Percentiles rank a stretch among this genome's conserved stretches.
These are phyloP conservation scores for Irpex lacteus DNA, from an alignment of 1,284 basidiomycete species.

Conservation along the genomic window DNA sequence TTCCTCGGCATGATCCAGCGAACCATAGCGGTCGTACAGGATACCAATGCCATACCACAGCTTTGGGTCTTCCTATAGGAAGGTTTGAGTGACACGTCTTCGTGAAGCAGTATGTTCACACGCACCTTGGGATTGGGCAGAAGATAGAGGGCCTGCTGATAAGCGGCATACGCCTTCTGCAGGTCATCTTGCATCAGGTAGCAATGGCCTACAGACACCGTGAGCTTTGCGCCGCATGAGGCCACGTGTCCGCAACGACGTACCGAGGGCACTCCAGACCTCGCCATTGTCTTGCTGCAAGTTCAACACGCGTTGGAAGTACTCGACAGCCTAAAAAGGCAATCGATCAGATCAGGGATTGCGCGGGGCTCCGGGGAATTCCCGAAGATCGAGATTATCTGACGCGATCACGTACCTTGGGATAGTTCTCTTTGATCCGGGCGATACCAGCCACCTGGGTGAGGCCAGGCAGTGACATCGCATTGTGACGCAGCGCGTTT, in stretches of 20 bases:
- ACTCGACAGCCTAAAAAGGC: slow-evolving; percentile 81
- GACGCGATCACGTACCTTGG: slow-evolving; percentile 56
- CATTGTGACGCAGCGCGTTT: slow-evolving; percentile 89
- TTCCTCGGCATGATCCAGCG: slow-evolving; percentile 97
- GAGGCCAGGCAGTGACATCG: slow-evolving; percentile 82
- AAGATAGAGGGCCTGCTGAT: slow-evolving; percentile 96
- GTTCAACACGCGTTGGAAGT: slow-evolving; percentile 87
- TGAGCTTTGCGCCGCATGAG: slow-evolving; percentile 18
- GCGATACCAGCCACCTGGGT: slow-evolving; percentile 90
- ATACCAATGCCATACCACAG: slow-evolving; percentile 99
- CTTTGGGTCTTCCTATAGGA: slow-evolving; percentile 84
- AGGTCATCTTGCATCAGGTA: slow-evolving; percentile 99
- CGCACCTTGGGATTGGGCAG: slow-evolving; percentile 90
- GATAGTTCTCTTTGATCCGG: slow-evolving; percentile 85
- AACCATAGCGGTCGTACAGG: slow-evolving; percentile 97
- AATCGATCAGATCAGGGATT: slow-evolving; percentile 16
- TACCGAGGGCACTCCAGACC: slow-evolving; percentile 91
- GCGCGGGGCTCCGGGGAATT: slow-evolving; percentile 5
- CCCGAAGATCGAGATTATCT: slow-evolving; percentile 23
- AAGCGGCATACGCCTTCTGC: slow-evolving; percentile 97
- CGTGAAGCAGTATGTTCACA: slow-evolving; percentile 7
- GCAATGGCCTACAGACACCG: slow-evolving; percentile 71
- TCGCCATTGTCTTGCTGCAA: slow-evolving; percentile 92
- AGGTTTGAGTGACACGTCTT: slow-evolving; percentile 14
- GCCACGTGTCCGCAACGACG: slow-evolving; percentile 25